Evolutionary conservation across 2,329 filamentous ascomycete species (phyloP).

Genomic region (Achaetomium macrosporum): DNA sequence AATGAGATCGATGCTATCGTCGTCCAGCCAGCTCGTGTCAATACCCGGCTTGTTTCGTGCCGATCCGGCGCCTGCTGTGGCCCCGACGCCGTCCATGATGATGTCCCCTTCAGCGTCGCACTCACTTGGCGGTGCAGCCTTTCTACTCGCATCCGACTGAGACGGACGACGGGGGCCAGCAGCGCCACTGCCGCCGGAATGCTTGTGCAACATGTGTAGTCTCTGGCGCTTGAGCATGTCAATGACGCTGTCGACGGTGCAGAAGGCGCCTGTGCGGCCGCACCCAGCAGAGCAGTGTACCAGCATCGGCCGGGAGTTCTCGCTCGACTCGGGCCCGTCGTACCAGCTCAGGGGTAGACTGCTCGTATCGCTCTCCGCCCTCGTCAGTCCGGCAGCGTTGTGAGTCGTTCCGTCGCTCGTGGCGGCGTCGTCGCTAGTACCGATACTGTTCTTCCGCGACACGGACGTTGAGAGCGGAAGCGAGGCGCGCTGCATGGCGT

Average conservation of each 20-base stretch:
- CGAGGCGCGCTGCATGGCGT: slow-evolving; percentile 60
- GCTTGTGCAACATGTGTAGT: slow-evolving; percentile 25
- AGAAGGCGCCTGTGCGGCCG: slow-evolving; percentile 92
- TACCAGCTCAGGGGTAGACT: slow-evolving; percentile 39
- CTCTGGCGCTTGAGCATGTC: slow-evolving; percentile 93
- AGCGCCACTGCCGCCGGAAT: slow-evolving; percentile 26
- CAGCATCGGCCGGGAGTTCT: slow-evolving; percentile 62
- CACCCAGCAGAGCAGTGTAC: slow-evolving; percentile 97
- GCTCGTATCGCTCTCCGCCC: slow-evolving; percentile 1
- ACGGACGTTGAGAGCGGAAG: slow-evolving; percentile 32
- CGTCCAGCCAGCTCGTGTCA: slow-evolving; percentile 60
- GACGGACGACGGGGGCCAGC: slow-evolving; percentile 9
- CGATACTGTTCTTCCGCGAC: slow-evolving; percentile 4
- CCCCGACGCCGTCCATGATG: slow-evolving; percentile 32
- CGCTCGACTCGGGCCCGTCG: slow-evolving; percentile 54
- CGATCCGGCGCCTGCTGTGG: not conserved
- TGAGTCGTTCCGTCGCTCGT: not conserved
- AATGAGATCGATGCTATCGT: slow-evolving; percentile 71
- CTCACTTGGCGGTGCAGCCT: slow-evolving; percentile 1
- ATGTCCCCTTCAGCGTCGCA: slow-evolving; percentile 42
- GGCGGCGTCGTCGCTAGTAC: not conserved
- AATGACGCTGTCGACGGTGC: slow-evolving; percentile 90
- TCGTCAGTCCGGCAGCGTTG: not conserved
- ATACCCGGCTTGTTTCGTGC: slow-evolving; percentile 11
- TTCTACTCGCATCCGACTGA: no score